Evolutionary conservation across 1,139 yeast species (phyloP), one percentile per base, ranked within the genome.

Genomic region (Groenewaldozyma auringiensis): DNA sequence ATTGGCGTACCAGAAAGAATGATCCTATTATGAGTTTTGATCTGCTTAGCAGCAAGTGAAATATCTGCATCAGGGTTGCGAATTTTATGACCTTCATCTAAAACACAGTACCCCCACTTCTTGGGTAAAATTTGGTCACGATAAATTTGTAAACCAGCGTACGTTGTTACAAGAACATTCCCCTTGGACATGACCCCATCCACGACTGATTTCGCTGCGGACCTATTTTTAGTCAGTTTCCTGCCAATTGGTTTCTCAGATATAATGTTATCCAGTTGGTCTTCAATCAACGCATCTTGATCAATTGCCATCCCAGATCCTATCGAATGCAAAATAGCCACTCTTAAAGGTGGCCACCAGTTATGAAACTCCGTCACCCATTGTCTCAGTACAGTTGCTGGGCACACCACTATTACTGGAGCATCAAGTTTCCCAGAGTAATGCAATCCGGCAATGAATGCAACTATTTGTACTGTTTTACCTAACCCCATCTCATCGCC

Each of bases 401-500:
- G 98, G 49, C 96, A 95, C 0, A 92, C 96, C 37, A 92, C 75
- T 33, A 92, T 61, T 0, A 84, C 83, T 0, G 98, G 98, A 41
- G 83, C 83, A 20, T 77, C 74, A 3, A 92, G 66, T 45, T 77
- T 67, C 0, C 83, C 81, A 16, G 95, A 84, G 60, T 88, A 85
- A 59, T 88, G 95, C 35, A 92, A 68, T 0, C 95, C 94, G 0
- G 97, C 96, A 8, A 92, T 60, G 62, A 92, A 92, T 0, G 96
- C 79, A 37, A 87, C 87, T 6, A 92, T 76, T 62, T 92, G 98
- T 46, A 92, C 83, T 0, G 98, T 92, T 60, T 92, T 92, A 2
- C 98, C 98, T 14, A 92, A 66, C 0, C 98, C 98, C 98, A 92
- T 92, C 63, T 92, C 98, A 64, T 92, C 98, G 29, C 97, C 96